Percentiles rank a stretch among this genome's conserved stretches.
These are phyloP conservation scores for Globisporangium carolinianum DNA, from an alignment of 352 stramenopile species.

Conservation along the genomic window DNA sequence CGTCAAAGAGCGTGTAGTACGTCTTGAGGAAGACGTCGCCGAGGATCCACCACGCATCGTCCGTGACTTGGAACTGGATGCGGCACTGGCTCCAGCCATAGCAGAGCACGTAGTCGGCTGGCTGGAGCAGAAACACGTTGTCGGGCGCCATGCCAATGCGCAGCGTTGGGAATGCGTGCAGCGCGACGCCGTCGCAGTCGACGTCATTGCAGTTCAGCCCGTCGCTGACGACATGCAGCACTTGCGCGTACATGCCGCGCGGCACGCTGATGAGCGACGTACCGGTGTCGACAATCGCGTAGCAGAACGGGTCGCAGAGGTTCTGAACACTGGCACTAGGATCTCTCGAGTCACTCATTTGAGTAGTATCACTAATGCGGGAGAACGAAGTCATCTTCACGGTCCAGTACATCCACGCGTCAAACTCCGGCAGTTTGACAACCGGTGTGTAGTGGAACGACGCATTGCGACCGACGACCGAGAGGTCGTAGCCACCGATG, in stretches of 20 bases:
- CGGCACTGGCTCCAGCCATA: conserved; percentile 65
- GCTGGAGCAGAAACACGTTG: conserved; percentile 80
- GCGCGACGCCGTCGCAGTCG: conserved; percentile 40
- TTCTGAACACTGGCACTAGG: conserved; percentile 19
- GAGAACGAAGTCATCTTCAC: conserved; percentile 71
- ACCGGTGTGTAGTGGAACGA: conserved; percentile 87
- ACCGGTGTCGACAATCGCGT: conserved; percentile 85
- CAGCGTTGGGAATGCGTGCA: conserved; percentile 60
- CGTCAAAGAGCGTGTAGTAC: conserved; percentile 90
- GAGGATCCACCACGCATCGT: conserved; percentile 85
- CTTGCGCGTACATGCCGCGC: conserved; percentile 51
- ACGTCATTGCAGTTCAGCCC: conserved; percentile 65
- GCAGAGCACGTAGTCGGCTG: conserved; percentile 76
- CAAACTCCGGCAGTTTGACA: conserved; percentile 72
- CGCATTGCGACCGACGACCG: conserved; percentile 68
- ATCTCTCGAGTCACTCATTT: conserved; percentile 1
- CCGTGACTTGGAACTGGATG: conserved; percentile 70
- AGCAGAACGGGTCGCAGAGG: conserved; percentile 76
- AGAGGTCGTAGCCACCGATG: conserved; percentile 82
- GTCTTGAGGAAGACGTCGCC: conserved; percentile 89
- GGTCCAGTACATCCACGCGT: conserved; percentile 83
- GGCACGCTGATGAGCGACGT: conserved; percentile 84
- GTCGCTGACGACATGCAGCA: conserved; percentile 52
- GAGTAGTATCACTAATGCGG: too few species aligned
- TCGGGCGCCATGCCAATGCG: conserved; percentile 78